A percentile compares a stretch with the other conserved stretches of the same genome.
phyloP scores from a whole-genome alignment of 2,329 filamentous ascomycete genomes.

The Cytospora piceicola region DNA sequence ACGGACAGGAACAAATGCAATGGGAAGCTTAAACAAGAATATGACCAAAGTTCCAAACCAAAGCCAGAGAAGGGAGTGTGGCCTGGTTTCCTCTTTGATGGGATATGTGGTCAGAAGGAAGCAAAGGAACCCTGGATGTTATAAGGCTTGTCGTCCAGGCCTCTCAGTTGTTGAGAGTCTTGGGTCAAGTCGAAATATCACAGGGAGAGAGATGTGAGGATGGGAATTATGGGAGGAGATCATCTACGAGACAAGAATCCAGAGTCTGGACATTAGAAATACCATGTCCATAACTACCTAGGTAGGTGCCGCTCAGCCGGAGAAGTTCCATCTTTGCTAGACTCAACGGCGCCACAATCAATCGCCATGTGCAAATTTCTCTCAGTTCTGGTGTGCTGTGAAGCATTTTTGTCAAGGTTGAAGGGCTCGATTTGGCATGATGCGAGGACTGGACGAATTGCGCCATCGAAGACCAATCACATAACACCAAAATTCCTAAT shows the following conservation, averaged over 20 bases:
- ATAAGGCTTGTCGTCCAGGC: not conserved
- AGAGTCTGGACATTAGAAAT: not conserved
- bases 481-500: slow-evolving; percentile 15
- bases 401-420: slow-evolving; percentile 23
- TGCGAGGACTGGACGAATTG: slow-evolving; percentile 28
- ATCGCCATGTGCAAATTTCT: slow-evolving; percentile 26
- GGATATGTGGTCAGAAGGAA: too few species aligned
- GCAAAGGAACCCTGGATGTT: not conserved
- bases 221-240: not conserved
- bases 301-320: slow-evolving; percentile 23
- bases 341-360: slow-evolving; percentile 15
- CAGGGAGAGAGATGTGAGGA: not conserved
- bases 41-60: not conserved
- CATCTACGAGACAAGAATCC: not conserved
- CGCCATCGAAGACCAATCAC: slow-evolving; percentile 30
- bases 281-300: not conserved
- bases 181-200: not conserved
- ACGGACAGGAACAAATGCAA: not conserved
- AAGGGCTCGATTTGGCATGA: slow-evolving; percentile 25
- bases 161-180: not conserved
- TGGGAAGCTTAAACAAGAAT: not conserved
- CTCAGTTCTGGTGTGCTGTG: slow-evolving; percentile 11
- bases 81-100: not conserved
- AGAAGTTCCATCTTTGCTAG: slow-evolving; percentile 19
- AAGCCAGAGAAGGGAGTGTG: not conserved